Evolutionary conservation across 2,329 filamentous ascomycete species (phyloP), one percentile per base, ranked within the genome.

Genomic region (Metarhizium robertsii): DNA sequence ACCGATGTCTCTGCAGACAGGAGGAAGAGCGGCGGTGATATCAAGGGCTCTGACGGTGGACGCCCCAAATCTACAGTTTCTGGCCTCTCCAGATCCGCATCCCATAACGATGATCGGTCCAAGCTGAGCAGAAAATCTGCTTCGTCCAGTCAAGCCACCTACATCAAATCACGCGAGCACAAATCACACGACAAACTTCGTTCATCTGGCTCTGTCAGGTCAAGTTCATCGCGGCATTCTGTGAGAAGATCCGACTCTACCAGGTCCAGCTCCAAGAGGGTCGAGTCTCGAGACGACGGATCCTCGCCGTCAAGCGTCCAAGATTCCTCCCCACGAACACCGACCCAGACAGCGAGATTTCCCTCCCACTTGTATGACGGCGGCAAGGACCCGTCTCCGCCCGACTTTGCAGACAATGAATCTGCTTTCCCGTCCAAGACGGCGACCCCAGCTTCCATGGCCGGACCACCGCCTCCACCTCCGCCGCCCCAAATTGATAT

Each of bases 401-500:
- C 68, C 71, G 32, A 65, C 70, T 13, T 68, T 69, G 16, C 67
- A 69, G 46, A 65, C 69, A n/a, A 69, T 10, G 64, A 64, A 16
- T 64, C 67, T 6, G 60, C 59, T 40, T 45, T 67, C 20, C 64
- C 64, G 46, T 71, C 68, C 18, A 71, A 71, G 53, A 74, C 74
- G 2, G 73, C 66, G 67, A 75, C 72, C 5, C 67, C 71, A 47
- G 65, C 69, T 11, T 67, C 67, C 34, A 55, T 48, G 60, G 56
- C 69, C 32, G 62, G 61, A 55, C 45, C 45, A 5, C 45, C 66
- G 40, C 72, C 78, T 4, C 73, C 75, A 0, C 79, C 80, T 0
- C 76, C 80, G 1, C 80, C 90, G 1, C 90, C 91, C 0, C 91
- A 88, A 1, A 85, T 90, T 8, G 80, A 84, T 61, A 74, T 85